Conservation (phyloP, 106 monocot genomes). For the Dendrobium chrysotoxum region DNA sequence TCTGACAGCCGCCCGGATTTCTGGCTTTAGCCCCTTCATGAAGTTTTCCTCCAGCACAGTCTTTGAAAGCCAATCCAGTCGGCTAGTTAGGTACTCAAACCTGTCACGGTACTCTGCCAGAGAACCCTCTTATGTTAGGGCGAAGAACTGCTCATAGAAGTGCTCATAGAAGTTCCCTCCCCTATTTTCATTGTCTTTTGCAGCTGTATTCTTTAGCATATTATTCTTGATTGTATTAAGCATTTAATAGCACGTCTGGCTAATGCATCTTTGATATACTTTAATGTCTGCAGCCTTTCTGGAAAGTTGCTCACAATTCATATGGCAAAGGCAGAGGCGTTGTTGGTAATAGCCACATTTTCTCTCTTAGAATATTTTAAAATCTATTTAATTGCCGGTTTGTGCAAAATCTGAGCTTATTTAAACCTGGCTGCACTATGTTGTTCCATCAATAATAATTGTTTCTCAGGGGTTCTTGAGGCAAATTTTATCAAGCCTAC, state of each 20-base stretch:
- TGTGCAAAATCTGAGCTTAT: neutral
- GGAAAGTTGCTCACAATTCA: slow-evolving; percentile 17
- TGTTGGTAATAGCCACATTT: slow-evolving; percentile 23
- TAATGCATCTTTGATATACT: neutral
- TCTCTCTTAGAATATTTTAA: neutral
- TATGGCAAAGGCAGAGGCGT: slow-evolving; percentile 41
- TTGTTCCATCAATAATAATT: neutral
- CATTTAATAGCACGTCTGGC: neutral
- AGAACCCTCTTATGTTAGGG: too few relatives aligned
- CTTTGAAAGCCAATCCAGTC: too few relatives aligned
- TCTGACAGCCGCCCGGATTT: too few relatives aligned
- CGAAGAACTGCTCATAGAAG: too few relatives aligned
- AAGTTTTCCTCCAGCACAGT: too few relatives aligned
- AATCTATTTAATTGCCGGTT: neutral
- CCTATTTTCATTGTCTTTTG: neutral
- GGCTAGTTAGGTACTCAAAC: too few relatives aligned
- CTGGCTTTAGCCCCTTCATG: too few relatives aligned
- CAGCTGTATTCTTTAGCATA: neutral
- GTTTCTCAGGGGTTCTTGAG: slow-evolving; percentile 41
- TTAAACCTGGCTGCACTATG: neutral
- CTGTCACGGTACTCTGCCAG: too few relatives aligned
- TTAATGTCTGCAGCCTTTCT: slow-evolving; percentile 36
- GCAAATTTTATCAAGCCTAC: slow-evolving; percentile 65
- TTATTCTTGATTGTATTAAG: neutral
- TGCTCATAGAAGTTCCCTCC: too few relatives aligned